Conservation (phyloP, 768 basidiomycete genomes). For the Neoboletus subvelutipes region DNA sequence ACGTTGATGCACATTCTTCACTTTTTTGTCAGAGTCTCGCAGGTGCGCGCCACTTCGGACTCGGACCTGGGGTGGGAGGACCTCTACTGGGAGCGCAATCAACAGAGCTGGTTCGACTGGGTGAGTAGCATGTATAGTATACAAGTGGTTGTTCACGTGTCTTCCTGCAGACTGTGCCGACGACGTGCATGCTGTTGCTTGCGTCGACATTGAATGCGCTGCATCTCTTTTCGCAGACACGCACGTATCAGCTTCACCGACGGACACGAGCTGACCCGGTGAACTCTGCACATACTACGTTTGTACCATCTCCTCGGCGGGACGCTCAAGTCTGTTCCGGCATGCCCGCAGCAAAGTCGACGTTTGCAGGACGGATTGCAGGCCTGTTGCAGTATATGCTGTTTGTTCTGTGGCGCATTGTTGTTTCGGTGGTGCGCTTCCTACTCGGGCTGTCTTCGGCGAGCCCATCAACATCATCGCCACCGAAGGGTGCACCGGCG, state of each 20-base stretch:
- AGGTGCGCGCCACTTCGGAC: slow-evolving; percentile 55
- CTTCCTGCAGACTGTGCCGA: slow-evolving; percentile 56
- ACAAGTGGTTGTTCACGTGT: slow-evolving; percentile 10
- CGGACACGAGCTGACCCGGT: slow-evolving; percentile 55
- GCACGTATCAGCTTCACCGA: slow-evolving; percentile 65
- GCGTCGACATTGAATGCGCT: slow-evolving; percentile 58
- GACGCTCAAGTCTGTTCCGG: slow-evolving; percentile 15
- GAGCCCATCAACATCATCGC: slow-evolving; percentile 35
- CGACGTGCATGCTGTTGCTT: slow-evolving; percentile 54
- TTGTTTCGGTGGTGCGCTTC: slow-evolving; percentile 63
- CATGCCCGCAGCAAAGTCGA: slow-evolving; percentile 43
- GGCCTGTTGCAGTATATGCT: slow-evolving; percentile 36
- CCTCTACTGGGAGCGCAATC: slow-evolving; percentile 66
- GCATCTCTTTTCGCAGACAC: slow-evolving; percentile 69
- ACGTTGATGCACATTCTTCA: slow-evolving; percentile 66
- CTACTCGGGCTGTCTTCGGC: slow-evolving; percentile 58
- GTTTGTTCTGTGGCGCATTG: slow-evolving; percentile 45
- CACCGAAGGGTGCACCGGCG: slow-evolving; percentile 37
- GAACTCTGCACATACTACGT: slow-evolving; percentile 66
- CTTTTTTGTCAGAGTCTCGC: slow-evolving; percentile 60
- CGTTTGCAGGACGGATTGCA: slow-evolving; percentile 41
- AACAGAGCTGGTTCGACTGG: slow-evolving; percentile 78
- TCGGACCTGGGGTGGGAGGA: slow-evolving; percentile 79
- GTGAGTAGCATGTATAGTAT: slow-evolving; percentile 39
- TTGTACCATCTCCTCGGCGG: slow-evolving; percentile 49